Evolutionary conservation across 768 basidiomycete species (phyloP).

Genomic region (Naganishia kalamii): DNA sequence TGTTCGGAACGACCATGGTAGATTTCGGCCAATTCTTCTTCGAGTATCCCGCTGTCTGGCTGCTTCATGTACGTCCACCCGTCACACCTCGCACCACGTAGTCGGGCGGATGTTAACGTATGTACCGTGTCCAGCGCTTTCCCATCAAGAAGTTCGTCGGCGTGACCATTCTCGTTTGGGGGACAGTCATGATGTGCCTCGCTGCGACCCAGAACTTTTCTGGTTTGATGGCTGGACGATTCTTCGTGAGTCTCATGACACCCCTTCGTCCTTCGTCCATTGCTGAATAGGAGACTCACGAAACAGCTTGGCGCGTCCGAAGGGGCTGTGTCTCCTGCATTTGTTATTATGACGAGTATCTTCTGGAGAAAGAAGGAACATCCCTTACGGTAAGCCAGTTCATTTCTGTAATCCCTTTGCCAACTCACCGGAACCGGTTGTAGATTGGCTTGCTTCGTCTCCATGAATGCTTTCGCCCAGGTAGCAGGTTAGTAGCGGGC

Average conservation of each 20-base stretch:
- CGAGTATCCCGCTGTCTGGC: background rate
- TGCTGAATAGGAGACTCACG: too few species aligned
- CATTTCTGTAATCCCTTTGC: background rate
- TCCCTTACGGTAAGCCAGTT: slow-evolving; percentile 19
- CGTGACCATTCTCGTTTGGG: slow-evolving; percentile 5
- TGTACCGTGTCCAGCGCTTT: background rate
- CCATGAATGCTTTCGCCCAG: slow-evolving; percentile 28
- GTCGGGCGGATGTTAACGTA: too few species aligned
- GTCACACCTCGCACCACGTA: too few species aligned
- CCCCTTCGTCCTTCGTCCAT: too few species aligned
- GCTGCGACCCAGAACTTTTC: slow-evolving; percentile 9
- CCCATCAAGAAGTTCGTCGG: slow-evolving; percentile 5
- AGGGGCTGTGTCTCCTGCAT: slow-evolving; percentile 6
- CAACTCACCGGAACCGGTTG: background rate
- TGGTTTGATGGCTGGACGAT: background rate
- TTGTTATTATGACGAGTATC: slow-evolving; percentile 15
- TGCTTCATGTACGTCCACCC: background rate
- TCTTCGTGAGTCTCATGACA: background rate
- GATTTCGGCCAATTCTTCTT: slow-evolving; percentile 18
- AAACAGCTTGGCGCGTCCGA: background rate
- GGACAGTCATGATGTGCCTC: slow-evolving; percentile 6
- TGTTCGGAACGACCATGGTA: background rate
- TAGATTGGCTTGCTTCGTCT: slow-evolving; percentile 27
- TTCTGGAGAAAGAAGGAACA: slow-evolving; percentile 33
- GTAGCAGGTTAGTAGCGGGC: slow-evolving; percentile 2